Evolutionary conservation across 495 filamentous ascomycete genomes (phyloP).

Genomic region (Parathielavia hyrcaniae): DNA sequence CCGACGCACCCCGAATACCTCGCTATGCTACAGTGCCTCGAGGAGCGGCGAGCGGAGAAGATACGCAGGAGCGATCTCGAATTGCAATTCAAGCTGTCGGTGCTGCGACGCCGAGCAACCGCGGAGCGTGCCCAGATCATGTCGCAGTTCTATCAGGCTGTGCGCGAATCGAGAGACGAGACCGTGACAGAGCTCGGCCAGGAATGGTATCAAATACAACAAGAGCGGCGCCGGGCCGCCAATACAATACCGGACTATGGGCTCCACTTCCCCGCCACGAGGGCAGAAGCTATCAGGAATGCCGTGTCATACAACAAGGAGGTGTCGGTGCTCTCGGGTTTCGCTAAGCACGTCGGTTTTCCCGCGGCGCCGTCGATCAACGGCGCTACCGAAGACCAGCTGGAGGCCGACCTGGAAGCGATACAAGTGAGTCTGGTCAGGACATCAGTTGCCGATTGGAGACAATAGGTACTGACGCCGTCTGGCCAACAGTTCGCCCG

Average conservation of each 20-base stretch:
- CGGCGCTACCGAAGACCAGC: constrained; percentile 61
- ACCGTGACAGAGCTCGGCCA: constrained; percentile 74
- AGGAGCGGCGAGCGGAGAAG: constrained; percentile 73
- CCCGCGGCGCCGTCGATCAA: constrained; percentile 83
- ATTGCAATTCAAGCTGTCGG: constrained; percentile 62
- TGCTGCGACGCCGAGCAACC: constrained; percentile 63
- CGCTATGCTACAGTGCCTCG: constrained; percentile 74
- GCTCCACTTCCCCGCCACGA: constrained; percentile 63
- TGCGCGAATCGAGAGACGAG: constrained; percentile 72
- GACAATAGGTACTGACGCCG: constrained; percentile 20
- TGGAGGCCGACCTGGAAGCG: constrained; percentile 79
- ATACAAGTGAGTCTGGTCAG: constrained; percentile 66
- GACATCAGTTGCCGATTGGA: neutral
- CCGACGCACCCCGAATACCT: constrained; percentile 85
- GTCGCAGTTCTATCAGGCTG: constrained; percentile 76
- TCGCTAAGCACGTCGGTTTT: constrained; percentile 92
- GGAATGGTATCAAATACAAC: constrained; percentile 84
- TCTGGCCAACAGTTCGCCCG: constrained; percentile 28
- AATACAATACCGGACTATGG: constrained; percentile 73
- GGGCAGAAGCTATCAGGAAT: constrained; percentile 64
- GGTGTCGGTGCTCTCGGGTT: constrained; percentile 80
- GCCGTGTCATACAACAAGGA: constrained; percentile 89
- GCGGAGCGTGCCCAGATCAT: constrained; percentile 77
- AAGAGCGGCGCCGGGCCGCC: constrained; percentile 78
- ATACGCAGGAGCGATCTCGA: constrained; percentile 65